Conservation (phyloP, 345 rosid genomes). For the Aurinia saxatilis region DNA sequence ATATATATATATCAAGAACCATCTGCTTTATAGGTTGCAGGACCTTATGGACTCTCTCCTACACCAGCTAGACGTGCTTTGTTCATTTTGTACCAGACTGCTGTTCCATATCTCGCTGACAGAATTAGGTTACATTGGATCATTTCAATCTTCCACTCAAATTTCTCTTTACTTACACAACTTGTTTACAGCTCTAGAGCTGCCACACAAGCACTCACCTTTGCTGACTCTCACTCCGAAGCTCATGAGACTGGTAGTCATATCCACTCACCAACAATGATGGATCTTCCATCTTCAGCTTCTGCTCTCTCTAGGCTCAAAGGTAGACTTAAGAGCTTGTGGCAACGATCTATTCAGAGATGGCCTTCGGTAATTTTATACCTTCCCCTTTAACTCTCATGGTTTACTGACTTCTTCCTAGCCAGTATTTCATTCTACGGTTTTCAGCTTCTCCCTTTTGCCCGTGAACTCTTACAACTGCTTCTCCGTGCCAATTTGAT, state of each 20-base stretch:
- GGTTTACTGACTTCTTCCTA: not conserved
- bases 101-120: slow-evolving; percentile 78
- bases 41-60: slow-evolving; percentile 76
- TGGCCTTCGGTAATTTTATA: slow-evolving; percentile 65
- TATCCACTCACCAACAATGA: too few relatives aligned
- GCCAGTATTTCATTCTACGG: not conserved
- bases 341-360: slow-evolving; percentile 53
- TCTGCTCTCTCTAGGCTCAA: slow-evolving; percentile 48
- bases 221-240: slow-evolving; percentile 51
- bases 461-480: slow-evolving; percentile 72
- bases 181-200: slow-evolving; percentile 55
- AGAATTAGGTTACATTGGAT: slow-evolving; percentile 55
- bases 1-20: not conserved
- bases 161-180: not conserved
- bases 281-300: slow-evolving; percentile 36
- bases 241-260: slow-evolving; percentile 29
- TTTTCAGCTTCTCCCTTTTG: slow-evolving; percentile 67
- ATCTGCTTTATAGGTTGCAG: slow-evolving; percentile 58
- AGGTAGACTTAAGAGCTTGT: slow-evolving; percentile 40
- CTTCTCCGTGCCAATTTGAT: slow-evolving; percentile 80
- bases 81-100: slow-evolving; percentile 73
- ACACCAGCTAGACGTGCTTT: slow-evolving; percentile 92
- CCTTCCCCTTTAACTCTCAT: not conserved
- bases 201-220: slow-evolving; percentile 57
- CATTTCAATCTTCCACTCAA: not conserved